Base-by-base conservation (phyloP, 2,329 filamentous ascomycete species). In the Neobulgaria alba region DNA sequence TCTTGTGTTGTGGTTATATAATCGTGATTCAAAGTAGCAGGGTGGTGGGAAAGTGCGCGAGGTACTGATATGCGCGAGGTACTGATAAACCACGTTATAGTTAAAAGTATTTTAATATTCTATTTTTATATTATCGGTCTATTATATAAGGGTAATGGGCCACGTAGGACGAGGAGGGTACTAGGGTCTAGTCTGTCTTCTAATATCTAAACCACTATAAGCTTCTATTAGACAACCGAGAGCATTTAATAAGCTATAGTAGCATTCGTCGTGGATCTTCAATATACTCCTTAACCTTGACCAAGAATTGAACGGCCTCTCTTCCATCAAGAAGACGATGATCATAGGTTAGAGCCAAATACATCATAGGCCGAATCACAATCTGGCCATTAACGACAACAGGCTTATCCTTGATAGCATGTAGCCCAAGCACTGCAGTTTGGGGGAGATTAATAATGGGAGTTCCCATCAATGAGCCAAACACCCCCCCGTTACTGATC, bases 301-400 rank as follows among this genome's bases (percentile, higher is more conserved):
- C 83, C 54, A 96, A 72, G 74, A 96, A 96, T 48, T 90, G 92
- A 30, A 95, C 88, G 34, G 90, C 92, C 69, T 96, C 90, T 61
- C 90, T 79, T 37, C 92, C 92, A 63, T 96, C 92, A 17, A 98
- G 73, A 36, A 98, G 77, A 61, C 92, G 85, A 68, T 98, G 92
- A 63, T 98, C 92, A 61, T 98, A 98, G 10, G 92, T 98, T 45
- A 98, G 74, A 31, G 92, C 92, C 50, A 98, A 77, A 65, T 95
- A 96, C 92, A 98, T 98, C 88, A 98, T 96, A n/a, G 92, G 92
- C 52, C 92, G 78, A 54, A 95, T 85, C 64, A 95, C 89, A 43
- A 96, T 73, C 71, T 95, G 93, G 59, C 92, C 92, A 58, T 96
- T 88, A 47, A 96, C 72, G 18, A 76, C 90, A 38, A 95, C 79